Base-by-base conservation (phyloP, 495 filamentous ascomycete species). In the Ramalina peruviana region DNA sequence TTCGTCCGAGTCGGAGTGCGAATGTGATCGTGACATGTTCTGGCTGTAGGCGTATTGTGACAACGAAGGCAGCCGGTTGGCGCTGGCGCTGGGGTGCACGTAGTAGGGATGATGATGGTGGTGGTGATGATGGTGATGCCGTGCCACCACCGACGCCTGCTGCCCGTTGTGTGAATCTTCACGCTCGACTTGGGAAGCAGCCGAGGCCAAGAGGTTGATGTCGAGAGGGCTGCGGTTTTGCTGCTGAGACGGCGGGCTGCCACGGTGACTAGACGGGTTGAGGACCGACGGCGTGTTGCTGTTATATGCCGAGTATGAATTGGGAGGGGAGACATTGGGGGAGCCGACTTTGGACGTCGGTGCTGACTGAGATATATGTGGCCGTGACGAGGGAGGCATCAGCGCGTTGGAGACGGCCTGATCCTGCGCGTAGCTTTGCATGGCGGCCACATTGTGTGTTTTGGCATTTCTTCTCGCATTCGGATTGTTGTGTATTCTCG, bases 401-500 rank as follows among this genome's bases (percentile, higher is more conserved):
- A 89, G 86, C 57, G 73, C 71, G 21, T 74, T 71, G 49, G 76
- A 68, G 1, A 69, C 60, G 16, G 65, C 51, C 49, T 73, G 62
- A 40, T 73, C 71, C 50, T 74, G 72, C 37, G 64, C 65, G 41
- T 63, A 63, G 17, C 65, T 67, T 1, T 70, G 72, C 2, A 76
- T 70, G 0, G 73, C 76, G 13, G 74, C 72, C 0, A 74, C 75
- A 0, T 74, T 60, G 45, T 80, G 76, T 11, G 85, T 78, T 72
- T 94, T 95, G 73, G 95, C 94, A 44, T 86, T 89, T 60, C 92
- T 73, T 64, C 92, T 76, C 53, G 88, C 94, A 73, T 97, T 97
- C 42, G 93, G 92, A 69, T 98, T 98, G 74, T 82, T 95, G 77
- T 98, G 92, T 72, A 98, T 98, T 63, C 92, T 77, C 63, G 92